Evolutionary conservation across 331 rosid species (phyloP), one percentile per base, ranked within the genome.

Genomic region (Acacia concinna): DNA sequence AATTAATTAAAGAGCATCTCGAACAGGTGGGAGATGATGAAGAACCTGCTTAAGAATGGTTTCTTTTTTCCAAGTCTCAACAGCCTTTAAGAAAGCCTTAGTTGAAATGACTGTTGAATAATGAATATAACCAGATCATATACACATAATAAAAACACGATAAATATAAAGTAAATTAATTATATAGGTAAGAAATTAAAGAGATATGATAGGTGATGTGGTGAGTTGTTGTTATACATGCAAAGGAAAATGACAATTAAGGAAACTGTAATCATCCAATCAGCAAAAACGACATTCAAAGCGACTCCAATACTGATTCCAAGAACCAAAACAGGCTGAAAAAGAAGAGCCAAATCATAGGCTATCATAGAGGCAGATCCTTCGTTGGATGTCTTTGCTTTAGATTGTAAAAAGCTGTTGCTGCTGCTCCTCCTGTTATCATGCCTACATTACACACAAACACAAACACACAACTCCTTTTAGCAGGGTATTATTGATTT

Each of bases 191-290:
- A 44, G 20, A 11, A 44, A 47, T 15, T 47, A 47, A 38, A 1
- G 41, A 49, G n/a, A n/a, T n/a, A n/a, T n/a, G n/a, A n/a, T n/a
- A n/a, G n/a, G n/a, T 18, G 1, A 0, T 18, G 3, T 49, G 56
- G 54, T 49, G 23, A 49, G n/a, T 17, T 47, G 56, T n/a, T n/a
- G n/a, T n/a, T n/a, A 23, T 49, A 49, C 23, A 78, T 85, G 87
- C 97, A 89, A 12, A 87, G 18, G 78, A 90, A 92, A 70, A 92
- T 85, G 49, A 92, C 1, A 11, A 92, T 81, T 35, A 89, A 86
- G 86, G 88, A 88, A 67, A 92, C 77, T 2, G 96, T 90, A 63
- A 92, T 89, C 96, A 92, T 92, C 97, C 97, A 90, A 54, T 92
- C 93, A 27, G 97, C 86, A 72, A 92, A 92, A 60, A 89, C 49